A percentile compares a stretch with the other conserved stretches of the same genome.
Evolutionary conservation across 176 grass and related monocot species (phyloP).

Genomic region (Bothriochloa decipiens): DNA sequence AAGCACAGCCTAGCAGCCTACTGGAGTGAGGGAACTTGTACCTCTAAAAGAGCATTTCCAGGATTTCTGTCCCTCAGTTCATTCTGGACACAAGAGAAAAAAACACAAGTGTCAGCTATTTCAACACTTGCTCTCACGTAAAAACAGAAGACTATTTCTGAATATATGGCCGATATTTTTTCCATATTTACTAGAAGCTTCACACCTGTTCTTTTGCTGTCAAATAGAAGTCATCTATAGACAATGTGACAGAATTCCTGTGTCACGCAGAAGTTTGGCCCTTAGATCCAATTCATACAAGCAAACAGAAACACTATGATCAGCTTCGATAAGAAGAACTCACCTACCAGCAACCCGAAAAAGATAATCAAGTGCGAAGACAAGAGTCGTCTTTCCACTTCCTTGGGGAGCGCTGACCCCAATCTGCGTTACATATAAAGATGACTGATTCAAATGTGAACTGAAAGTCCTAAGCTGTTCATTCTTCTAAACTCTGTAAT

Average conservation of each 20-base stretch:
- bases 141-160: background rate
- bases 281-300: constrained; percentile 29
- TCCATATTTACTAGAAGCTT: constrained; percentile 31
- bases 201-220: constrained; percentile 84
- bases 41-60: constrained; percentile 88
- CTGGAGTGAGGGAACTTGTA: constrained; percentile 34
- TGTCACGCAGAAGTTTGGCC: constrained; percentile 6
- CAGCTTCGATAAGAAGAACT: constrained; percentile 45
- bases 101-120: background rate
- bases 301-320: constrained; percentile 24
- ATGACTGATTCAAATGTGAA: constrained; percentile 6
- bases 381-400: constrained; percentile 95
- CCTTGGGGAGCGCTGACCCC: constrained; percentile 95
- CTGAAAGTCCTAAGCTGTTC: constrained; percentile 11
- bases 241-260: constrained; percentile 78
- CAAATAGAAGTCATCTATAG: constrained; percentile 98
- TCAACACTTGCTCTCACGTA: constrained; percentile 9
- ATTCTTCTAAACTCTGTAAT: background rate
- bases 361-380: constrained; percentile 88
- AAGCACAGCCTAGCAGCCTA: constrained; percentile 16
- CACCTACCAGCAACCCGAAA: constrained; percentile 72
- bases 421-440: constrained; percentile 62
- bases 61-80: constrained; percentile 74
- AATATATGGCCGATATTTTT: background rate
- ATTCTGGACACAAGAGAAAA: constrained; percentile 50